Evolutionary conservation across 495 filamentous ascomycete species (phyloP), one percentile per base, ranked within the genome.

Genomic region (Antarctomyces pellizariae): DNA sequence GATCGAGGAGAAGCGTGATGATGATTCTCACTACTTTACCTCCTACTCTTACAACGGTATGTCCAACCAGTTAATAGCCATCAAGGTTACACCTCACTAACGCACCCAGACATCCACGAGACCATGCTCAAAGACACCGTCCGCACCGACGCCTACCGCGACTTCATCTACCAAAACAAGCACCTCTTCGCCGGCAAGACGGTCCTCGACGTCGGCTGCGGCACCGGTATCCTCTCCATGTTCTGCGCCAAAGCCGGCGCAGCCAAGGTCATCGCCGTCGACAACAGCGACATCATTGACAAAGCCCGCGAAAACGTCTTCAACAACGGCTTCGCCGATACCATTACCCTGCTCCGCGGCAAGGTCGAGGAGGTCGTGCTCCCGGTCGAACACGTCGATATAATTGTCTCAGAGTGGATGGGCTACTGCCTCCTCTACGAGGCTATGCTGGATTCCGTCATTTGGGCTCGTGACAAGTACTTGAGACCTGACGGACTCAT

Each of bases 341-440:
- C 71, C 53, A 84, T 99, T 47, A 91, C 82, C 11, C 70, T 86
- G 13, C 55, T 99, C 26, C 75, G 86, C 50, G 86, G 89, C 24
- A 82, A 82, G 56, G 84, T 99, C 67, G 86, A 99, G 53, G 89
- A 99, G 39, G 82, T 92, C 18, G 39, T 55, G 13, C 68, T 99
- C 13, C 86, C 89, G 13, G 83, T 83, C 37, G 56, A 62, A 16
- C 67, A 90, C 43, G 89, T 99, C 38, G 86, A 99, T 49, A 84
- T 99, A 43, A 99, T 99, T 53, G 78, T 99, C 34, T 90, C 78
- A 16, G 86, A 99, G 54, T 99, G 86, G 86, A 99, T 99, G 86
- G 86, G 86, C 24, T 99, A 99, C 57, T 90, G 86, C 54, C 64
- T 99, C 24, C 66, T 95, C 22, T 99, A 93, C 54, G 86, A 99